A percentile compares a stretch with the other conserved stretches of the same genome.
Evolutionary conservation across 2,329 filamentous ascomycete genomes (phyloP).

Genomic region (Colletotrichum lentis): DNA sequence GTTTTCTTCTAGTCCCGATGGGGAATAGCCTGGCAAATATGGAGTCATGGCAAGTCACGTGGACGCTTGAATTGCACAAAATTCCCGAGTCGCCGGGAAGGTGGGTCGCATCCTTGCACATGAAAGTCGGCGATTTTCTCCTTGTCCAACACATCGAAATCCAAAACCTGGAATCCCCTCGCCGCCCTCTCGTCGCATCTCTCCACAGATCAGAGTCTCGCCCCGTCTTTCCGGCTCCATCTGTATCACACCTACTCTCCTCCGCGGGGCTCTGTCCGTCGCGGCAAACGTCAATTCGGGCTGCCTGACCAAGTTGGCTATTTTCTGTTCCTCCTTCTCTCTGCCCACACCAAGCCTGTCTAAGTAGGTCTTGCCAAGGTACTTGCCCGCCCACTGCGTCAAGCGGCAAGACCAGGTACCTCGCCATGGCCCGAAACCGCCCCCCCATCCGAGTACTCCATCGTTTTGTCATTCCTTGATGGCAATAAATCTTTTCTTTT

Average conservation of each 20-base stretch:
- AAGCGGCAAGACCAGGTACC: slow-evolving; percentile 18
- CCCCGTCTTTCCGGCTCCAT: slow-evolving; percentile 36
- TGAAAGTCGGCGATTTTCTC: slow-evolving; percentile 13
- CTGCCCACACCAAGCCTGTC: not conserved
- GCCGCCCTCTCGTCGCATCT: slow-evolving; percentile 22
- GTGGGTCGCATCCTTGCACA: not conserved
- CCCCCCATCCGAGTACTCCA: slow-evolving; percentile 14
- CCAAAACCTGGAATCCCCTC: slow-evolving; percentile 35
- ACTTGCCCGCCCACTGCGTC: slow-evolving; percentile 18
- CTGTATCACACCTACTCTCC: slow-evolving; percentile 10
- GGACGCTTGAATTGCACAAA: not conserved
- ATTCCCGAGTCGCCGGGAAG: not conserved
- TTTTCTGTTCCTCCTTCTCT: not conserved
- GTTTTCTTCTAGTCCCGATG: not conserved
- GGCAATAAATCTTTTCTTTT: not conserved
- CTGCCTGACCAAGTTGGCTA: slow-evolving; percentile 31
- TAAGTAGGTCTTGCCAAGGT: slow-evolving; percentile 8
- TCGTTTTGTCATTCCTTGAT: slow-evolving; percentile 11
- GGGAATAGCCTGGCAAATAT: not conserved
- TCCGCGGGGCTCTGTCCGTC: not conserved
- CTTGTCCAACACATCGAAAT: not conserved
- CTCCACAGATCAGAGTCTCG: slow-evolving; percentile 36
- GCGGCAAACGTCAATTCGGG: slow-evolving; percentile 25
- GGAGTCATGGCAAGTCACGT: not conserved
- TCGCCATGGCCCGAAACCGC: slow-evolving; percentile 19